Conservation (phyloP, 306 rosid species). For the Prosopis cineraria region DNA sequence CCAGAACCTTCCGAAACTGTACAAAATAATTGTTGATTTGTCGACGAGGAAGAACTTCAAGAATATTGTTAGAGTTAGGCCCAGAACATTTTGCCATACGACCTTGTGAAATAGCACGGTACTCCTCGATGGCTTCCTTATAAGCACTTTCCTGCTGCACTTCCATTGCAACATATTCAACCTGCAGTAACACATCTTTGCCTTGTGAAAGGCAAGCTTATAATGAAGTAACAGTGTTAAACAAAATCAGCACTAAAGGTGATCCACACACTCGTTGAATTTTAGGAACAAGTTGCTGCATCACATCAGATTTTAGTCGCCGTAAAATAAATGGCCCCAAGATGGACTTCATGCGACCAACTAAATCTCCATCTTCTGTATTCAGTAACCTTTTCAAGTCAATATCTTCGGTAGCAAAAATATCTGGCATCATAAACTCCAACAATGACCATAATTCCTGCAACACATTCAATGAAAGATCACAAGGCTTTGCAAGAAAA, state of each 20-base stretch:
- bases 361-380: slow-evolving; percentile 77
- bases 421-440: slow-evolving; percentile 98
- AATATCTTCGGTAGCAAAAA: slow-evolving; percentile 82
- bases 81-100: slow-evolving; percentile 60
- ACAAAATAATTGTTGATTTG: slow-evolving; percentile 94
- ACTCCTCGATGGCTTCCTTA: slow-evolving; percentile 88
- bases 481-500: slow-evolving; percentile 27
- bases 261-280: slow-evolving; percentile 64
- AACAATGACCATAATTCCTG: slow-evolving; percentile 97
- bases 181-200: slow-evolving; percentile 55
- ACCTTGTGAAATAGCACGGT: slow-evolving; percentile 83
- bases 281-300: slow-evolving; percentile 98
- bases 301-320: slow-evolving; percentile 93
- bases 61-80: slow-evolving; percentile 41
- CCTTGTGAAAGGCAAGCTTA: slow-evolving; percentile 13
- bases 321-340: slow-evolving; percentile 95
- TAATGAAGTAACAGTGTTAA: slow-evolving; percentile 20
- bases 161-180: slow-evolving; percentile 84
- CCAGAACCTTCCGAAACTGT: slow-evolving; percentile 90
- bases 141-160: slow-evolving; percentile 77
- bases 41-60: slow-evolving; percentile 67
- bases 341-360: slow-evolving; percentile 90
- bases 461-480: slow-evolving; percentile 34
- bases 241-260: slow-evolving; percentile 18
- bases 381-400: slow-evolving; percentile 86